Evolutionary conservation across 371 early-diverging fungal species (phyloP).

Genomic region (Lichtheimia hyalospora): DNA sequence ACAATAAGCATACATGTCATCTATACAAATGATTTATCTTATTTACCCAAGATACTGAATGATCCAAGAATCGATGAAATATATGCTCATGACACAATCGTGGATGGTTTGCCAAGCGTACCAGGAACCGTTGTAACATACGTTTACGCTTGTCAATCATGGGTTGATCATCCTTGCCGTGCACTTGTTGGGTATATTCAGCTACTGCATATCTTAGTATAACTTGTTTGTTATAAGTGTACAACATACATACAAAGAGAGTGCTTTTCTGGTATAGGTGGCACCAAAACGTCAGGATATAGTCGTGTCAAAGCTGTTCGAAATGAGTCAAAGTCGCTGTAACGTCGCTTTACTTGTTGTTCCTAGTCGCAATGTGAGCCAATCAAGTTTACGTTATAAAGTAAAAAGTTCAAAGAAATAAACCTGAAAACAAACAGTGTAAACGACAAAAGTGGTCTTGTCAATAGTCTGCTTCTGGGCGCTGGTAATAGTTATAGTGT

Average conservation of each 20-base stretch:
- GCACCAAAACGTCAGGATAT: conserved; percentile 83
- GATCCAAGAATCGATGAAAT: conserved; percentile 87
- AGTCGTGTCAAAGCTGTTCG: conserved; percentile 69
- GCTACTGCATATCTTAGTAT: conserved; percentile 66
- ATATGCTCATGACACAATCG: conserved; percentile 81
- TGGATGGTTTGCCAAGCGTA: conserved; percentile 81
- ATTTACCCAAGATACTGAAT: conserved; percentile 58
- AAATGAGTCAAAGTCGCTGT: conserved; percentile 94
- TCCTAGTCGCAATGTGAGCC: conserved; percentile 28
- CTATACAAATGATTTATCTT: neutral
- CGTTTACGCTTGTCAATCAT: conserved; percentile 87
- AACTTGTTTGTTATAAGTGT: conserved; percentile 10
- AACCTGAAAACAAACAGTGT: conserved; percentile 24
- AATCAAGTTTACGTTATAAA: too few relatives aligned
- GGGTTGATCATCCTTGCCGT: conserved; percentile 81
- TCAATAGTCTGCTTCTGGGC: conserved; percentile 8
- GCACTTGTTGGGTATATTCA: conserved; percentile 60
- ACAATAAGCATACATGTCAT: neutral
- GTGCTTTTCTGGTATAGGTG: conserved; percentile 97
- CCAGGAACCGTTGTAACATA: conserved; percentile 86
- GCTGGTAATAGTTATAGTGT: neutral
- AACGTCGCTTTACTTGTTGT: conserved; percentile 73
- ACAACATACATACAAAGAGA: conserved; percentile 59
- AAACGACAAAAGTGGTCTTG: conserved; percentile 17
- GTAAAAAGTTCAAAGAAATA: neutral